Evolutionary conservation across 2,329 filamentous ascomycete species (phyloP).

Genomic region (Scedosporium boydii): DNA sequence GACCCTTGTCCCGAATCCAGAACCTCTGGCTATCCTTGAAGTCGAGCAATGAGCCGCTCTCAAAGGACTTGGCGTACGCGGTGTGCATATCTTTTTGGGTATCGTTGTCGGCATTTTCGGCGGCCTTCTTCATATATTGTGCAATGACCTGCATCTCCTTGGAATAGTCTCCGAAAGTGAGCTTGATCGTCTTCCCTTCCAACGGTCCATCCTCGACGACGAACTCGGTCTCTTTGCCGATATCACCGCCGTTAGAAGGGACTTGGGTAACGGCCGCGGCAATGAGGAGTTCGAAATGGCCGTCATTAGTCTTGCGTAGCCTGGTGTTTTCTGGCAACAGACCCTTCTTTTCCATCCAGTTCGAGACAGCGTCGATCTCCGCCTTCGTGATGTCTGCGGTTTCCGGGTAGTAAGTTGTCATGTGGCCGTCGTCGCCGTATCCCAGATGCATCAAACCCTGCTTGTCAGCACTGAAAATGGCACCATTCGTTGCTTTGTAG

Average conservation of each 20-base stretch:
- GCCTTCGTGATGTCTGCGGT: conserved; percentile 63
- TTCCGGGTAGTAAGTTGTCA: conserved; percentile 76
- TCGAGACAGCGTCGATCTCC: conserved; percentile 64
- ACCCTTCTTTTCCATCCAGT: conserved; percentile 62
- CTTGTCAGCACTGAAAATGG: conserved; percentile 60
- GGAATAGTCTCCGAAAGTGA: conserved; percentile 67
- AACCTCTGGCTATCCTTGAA: conserved; percentile 73
- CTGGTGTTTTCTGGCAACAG: conserved; percentile 70
- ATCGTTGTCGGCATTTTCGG: conserved; percentile 61
- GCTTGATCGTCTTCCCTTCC: conserved; percentile 57
- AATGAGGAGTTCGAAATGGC: conserved; percentile 63
- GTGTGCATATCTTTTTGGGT: conserved; percentile 64
- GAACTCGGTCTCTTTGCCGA: conserved; percentile 56
- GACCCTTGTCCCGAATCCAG: conserved; percentile 78
- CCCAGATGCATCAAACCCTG: conserved; percentile 64
- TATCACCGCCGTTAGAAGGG: conserved; percentile 56
- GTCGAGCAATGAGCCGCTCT: conserved; percentile 61
- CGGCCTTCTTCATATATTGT: conserved; percentile 58
- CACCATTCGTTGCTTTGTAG: conserved; percentile 60
- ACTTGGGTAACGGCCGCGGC: conserved; percentile 55
- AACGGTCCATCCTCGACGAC: conserved; percentile 48
- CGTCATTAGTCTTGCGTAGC: conserved; percentile 54
- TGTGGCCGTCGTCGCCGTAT: conserved; percentile 63
- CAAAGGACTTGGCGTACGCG: conserved; percentile 67
- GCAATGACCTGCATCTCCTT: conserved; percentile 63